Percentiles rank a stretch among this genome's conserved stretches.
Conservation (phyloP, 2,329 filamentous ascomycete genomes). For the Metarhizium brunneum region DNA sequence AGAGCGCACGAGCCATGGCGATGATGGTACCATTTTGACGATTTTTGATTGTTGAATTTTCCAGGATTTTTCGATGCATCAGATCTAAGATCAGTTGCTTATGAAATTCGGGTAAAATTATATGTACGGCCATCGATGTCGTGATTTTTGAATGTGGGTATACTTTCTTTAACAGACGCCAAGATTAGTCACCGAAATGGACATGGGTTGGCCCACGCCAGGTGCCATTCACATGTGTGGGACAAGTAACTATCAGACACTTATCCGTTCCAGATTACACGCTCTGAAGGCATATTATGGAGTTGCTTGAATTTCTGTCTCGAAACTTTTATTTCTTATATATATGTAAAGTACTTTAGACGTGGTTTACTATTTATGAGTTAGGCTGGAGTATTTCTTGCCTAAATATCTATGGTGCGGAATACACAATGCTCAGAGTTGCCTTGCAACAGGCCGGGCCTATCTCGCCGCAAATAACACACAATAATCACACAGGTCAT, state of each 20-base stretch:
- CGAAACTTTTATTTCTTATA: no score
- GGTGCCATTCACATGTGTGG: background rate
- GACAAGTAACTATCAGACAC: no score
- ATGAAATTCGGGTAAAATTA: background rate
- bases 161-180: background rate
- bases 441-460: no score
- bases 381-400: no score
- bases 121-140: background rate
- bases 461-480: no score
- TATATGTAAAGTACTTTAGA: no score
- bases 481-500: no score
- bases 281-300: no score
- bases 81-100: background rate
- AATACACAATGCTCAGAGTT: no score
- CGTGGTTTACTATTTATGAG: no score
- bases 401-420: no score
- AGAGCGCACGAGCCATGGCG: background rate
- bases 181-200: conserved; percentile 8
- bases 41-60: background rate
- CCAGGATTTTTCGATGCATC: background rate
- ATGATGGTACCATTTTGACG: background rate
- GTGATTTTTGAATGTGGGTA: conserved; percentile 7
- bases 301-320: no score
- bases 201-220: background rate
- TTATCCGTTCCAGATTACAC: background rate